A percentile compares a stretch with the other conserved stretches of the same genome.
These are phyloP conservation scores for Chrysoporthe deuterocubensis DNA, from an alignment of 2,329 filamentous ascomycete species.

Conservation along the genomic window DNA sequence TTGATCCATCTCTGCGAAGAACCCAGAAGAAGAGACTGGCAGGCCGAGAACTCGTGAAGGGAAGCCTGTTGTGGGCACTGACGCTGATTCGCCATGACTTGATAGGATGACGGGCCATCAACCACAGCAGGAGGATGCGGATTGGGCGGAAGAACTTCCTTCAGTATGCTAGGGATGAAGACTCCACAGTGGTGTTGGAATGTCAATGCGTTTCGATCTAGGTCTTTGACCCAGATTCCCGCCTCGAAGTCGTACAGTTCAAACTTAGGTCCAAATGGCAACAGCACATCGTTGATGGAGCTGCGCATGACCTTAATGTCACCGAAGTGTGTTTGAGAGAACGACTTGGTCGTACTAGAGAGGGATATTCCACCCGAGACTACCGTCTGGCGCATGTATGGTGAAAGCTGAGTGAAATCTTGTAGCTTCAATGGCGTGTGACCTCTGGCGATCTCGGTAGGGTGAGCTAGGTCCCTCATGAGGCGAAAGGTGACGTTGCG, in stretches of 20 bases:
- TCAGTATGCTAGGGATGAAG: conserved; percentile 31
- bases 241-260: conserved; percentile 6
- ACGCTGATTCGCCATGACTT: conserved; percentile 53
- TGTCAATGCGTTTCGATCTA: conserved; percentile 35
- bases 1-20: conserved; percentile 50
- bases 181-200: conserved; percentile 50
- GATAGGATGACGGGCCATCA: conserved; percentile 55
- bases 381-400: conserved; percentile 13
- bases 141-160: background rate
- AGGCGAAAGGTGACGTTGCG: conserved; percentile 48
- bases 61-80: conserved; percentile 51
- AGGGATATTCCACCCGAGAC: conserved; percentile 3
- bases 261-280: conserved; percentile 14
- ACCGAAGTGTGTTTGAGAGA: conserved; percentile 20
- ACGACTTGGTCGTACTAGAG: conserved; percentile 16
- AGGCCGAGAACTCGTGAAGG: conserved; percentile 57
- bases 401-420: conserved; percentile 28
- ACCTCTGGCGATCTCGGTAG: background rate
- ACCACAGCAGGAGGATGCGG: conserved; percentile 35
- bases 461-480: conserved; percentile 37
- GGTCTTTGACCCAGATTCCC: conserved; percentile 7
- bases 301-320: conserved; percentile 1
- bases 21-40: conserved; percentile 52
- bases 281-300: conserved; percentile 7
- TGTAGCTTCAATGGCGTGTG: conserved; percentile 25